Evolutionary conservation across 257 asterid genomes (phyloP).

Genomic region (Solanum tarijense): DNA sequence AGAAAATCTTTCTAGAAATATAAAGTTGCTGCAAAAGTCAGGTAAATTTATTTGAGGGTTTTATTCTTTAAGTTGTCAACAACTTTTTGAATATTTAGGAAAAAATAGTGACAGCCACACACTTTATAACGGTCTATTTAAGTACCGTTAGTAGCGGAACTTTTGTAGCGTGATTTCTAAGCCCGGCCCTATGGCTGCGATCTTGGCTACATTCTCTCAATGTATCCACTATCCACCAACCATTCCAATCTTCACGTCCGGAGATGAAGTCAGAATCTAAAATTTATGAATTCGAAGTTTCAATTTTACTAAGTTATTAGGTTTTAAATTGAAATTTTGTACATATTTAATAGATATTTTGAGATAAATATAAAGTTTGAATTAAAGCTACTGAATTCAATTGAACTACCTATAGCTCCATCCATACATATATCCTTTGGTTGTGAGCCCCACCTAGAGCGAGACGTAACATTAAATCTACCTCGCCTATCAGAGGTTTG

Average conservation of each 20-base stretch:
- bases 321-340: accelerated
- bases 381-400: accelerated
- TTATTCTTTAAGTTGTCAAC: neutral
- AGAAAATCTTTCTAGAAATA: neutral
- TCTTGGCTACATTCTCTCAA: neutral
- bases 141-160: neutral
- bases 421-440: neutral
- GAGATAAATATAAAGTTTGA: no score
- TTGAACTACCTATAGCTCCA: neutral
- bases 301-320: no score
- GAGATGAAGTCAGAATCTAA: no score
- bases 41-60: neutral
- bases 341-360: no score
- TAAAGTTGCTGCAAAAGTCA: neutral
- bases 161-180: neutral
- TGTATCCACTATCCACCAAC: neutral
- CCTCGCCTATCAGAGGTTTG: neutral
- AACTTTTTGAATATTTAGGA: neutral
- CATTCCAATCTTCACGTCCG: accelerated
- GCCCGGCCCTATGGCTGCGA: neutral
- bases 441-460: no score
- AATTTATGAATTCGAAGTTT: accelerated
- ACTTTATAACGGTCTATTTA: neutral
- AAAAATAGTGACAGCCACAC: neutral
- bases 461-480: neutral